Percentiles rank a stretch among this genome's conserved stretches.
phyloP scores from a whole-genome alignment of 2,329 filamentous ascomycete species.

The Neurospora crassa region DNA sequence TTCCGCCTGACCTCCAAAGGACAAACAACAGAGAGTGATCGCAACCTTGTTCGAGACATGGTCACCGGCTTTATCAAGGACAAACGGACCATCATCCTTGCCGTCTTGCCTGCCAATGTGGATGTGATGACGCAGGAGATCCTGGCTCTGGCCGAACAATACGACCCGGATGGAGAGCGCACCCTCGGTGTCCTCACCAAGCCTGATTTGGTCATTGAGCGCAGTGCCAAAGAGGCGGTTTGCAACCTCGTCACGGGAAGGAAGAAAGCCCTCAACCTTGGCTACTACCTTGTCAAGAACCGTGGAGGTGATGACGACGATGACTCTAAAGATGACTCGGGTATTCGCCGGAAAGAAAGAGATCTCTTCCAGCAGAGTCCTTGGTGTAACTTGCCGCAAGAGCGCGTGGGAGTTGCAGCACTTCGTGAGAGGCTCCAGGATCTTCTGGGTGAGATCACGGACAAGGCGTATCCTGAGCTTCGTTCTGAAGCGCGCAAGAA shows the following conservation, averaged over 20 bases:
- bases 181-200: conserved; percentile 48
- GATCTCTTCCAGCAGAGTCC: conserved; percentile 11
- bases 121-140: conserved; percentile 33
- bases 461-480: conserved; percentile 20
- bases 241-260: conserved; percentile 34
- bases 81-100: conserved; percentile 38
- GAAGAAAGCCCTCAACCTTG: conserved; percentile 31
- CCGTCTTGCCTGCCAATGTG: conserved; percentile 32
- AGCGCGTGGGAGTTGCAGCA: conserved; percentile 17
- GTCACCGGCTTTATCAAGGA: conserved; percentile 38
- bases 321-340: neutral
- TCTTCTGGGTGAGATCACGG: conserved; percentile 21
- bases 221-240: conserved; percentile 27
- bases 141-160: conserved; percentile 28
- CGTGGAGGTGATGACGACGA: conserved; percentile 22
- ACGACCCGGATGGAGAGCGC: conserved; percentile 30
- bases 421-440: conserved; percentile 17
- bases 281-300: conserved; percentile 41
- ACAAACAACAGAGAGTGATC: conserved; percentile 35
- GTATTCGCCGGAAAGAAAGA: conserved; percentile 1
- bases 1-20: conserved; percentile 32
- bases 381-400: conserved; percentile 13
- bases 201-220: conserved; percentile 43
- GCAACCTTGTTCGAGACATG: conserved; percentile 36
- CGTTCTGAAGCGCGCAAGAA: conserved; percentile 13